A percentile compares a stretch with the other conserved stretches of the same genome.
Evolutionary conservation across 352 stramenopile genomes (phyloP).

Genomic region (Globisporangium splendens): DNA sequence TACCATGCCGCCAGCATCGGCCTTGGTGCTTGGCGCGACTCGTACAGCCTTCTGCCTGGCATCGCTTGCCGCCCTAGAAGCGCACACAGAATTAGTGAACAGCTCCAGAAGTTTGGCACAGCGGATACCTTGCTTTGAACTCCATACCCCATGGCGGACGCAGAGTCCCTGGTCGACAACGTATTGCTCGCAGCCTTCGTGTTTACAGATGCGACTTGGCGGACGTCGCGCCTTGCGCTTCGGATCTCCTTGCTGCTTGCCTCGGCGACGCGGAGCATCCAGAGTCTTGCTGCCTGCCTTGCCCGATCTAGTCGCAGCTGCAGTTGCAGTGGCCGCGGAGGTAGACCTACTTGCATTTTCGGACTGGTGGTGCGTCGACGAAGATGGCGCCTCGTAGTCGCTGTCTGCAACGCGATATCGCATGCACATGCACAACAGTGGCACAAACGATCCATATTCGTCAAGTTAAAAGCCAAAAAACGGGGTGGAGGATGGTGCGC

Average conservation of each 20-base stretch:
- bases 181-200: conserved; percentile 72
- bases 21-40: conserved; percentile 18
- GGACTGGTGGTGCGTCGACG: background rate
- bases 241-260: conserved; percentile 27
- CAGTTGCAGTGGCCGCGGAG: background rate
- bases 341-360: conserved; percentile 4
- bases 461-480: background rate
- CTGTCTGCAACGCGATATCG: conserved; percentile 4
- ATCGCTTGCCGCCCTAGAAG: conserved; percentile 19
- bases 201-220: conserved; percentile 68
- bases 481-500: background rate
- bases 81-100: background rate
- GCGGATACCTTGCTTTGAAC: background rate
- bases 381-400: conserved; percentile 14
- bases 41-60: conserved; percentile 19
- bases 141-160: conserved; percentile 62
- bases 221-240: conserved; percentile 51
- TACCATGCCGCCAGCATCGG: conserved; percentile 18
- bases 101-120: background rate
- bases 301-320: background rate
- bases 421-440: conserved; percentile 1
- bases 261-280: conserved; percentile 3
- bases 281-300: background rate
- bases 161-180: conserved; percentile 77
- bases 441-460: background rate